Percentiles rank a stretch among this genome's conserved stretches.
Evolutionary conservation across 192 early-diverging fungal genomes (phyloP).

Genomic region (Kickxella alabastrina): DNA sequence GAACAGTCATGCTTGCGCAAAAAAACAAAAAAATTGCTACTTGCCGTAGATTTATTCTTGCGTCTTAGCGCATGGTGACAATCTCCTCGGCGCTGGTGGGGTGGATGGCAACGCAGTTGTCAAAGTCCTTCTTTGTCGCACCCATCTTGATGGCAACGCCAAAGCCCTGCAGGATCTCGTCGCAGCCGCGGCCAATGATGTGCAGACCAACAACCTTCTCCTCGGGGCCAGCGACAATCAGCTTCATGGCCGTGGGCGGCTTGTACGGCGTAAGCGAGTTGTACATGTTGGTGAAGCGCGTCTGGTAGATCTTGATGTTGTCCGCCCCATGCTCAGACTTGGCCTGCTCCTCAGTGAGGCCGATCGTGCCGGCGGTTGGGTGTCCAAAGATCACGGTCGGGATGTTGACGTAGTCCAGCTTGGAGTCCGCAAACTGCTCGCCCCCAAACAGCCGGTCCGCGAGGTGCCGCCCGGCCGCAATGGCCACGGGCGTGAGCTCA

Average conservation of each 20-base stretch:
- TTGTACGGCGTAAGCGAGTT: conserved; percentile 80
- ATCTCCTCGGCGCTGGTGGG: conserved; percentile 95
- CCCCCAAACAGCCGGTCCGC: conserved; percentile 91
- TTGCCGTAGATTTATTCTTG: too few species aligned
- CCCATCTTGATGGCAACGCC: conserved; percentile 98
- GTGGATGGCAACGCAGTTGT: conserved; percentile 93
- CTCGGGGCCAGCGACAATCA: conserved; percentile 79
- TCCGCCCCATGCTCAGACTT: conserved; percentile 66
- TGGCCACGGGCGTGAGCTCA: conserved; percentile 95
- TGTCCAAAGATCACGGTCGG: conserved; percentile 96
- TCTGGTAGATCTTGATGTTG: conserved; percentile 81
- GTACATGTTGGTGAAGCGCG: conserved; percentile 92
- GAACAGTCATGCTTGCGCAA: too few species aligned
- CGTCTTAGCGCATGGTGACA: conserved; percentile 59
- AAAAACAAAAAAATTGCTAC: too few species aligned
- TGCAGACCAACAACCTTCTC: conserved; percentile 97
- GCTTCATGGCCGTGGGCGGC: conserved; percentile 88
- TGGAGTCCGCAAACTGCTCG: conserved; percentile 61
- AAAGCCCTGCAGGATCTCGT: conserved; percentile 94
- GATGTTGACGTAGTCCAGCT: conserved; percentile 91
- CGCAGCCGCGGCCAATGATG: conserved; percentile 81
- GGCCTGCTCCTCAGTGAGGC: conserved; percentile 86
- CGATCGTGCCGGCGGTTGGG: conserved; percentile 81
- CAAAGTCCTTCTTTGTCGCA: conserved; percentile 98
- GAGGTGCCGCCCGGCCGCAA: conserved; percentile 87